Percentiles rank a stretch among this genome's conserved stretches.
Conservation (phyloP, 192 early-diverging fungal genomes). For the Polychytrium aggregatum region DNA sequence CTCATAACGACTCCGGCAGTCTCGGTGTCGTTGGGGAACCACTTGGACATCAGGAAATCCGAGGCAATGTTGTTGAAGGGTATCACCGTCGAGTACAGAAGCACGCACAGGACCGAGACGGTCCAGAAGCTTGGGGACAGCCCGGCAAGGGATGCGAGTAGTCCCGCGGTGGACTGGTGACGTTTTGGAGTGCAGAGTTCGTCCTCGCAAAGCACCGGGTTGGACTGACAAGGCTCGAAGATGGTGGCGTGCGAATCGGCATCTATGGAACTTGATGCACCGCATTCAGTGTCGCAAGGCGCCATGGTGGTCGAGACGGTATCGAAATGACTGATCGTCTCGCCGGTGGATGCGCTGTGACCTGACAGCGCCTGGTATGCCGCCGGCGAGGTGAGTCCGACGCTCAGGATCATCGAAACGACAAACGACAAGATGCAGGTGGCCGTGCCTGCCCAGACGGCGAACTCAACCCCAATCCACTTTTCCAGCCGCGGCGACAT, state of each 20-base stretch:
- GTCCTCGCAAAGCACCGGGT: background rate
- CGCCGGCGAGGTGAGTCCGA: no score
- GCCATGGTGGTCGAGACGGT: no score
- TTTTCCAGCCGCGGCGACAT: constrained; percentile 12
- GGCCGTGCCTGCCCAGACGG: no score
- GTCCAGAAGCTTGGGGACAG: constrained; percentile 41
- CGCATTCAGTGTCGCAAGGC: no score
- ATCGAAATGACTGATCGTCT: no score
- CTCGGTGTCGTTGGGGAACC: constrained; percentile 36
- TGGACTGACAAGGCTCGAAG: background rate
- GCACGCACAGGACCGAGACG: constrained; percentile 37
- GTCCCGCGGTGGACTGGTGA: background rate
- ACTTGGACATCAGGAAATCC: constrained; percentile 46
- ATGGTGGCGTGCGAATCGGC: background rate
- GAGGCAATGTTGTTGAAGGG: constrained; percentile 43
- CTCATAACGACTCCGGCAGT: constrained; percentile 43
- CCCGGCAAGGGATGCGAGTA: constrained; percentile 5
- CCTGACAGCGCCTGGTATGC: no score
- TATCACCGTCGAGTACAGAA: constrained; percentile 42
- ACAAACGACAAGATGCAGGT: no score
- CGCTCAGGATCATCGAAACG: no score
- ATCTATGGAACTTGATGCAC: no score
- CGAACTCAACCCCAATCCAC: no score
- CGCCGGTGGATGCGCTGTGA: no score
- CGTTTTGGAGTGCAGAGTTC: no score